Evolutionary conservation across 768 basidiomycete species (phyloP), one percentile per base, ranked within the genome.

Genomic region (Leccinum uliginosum): DNA sequence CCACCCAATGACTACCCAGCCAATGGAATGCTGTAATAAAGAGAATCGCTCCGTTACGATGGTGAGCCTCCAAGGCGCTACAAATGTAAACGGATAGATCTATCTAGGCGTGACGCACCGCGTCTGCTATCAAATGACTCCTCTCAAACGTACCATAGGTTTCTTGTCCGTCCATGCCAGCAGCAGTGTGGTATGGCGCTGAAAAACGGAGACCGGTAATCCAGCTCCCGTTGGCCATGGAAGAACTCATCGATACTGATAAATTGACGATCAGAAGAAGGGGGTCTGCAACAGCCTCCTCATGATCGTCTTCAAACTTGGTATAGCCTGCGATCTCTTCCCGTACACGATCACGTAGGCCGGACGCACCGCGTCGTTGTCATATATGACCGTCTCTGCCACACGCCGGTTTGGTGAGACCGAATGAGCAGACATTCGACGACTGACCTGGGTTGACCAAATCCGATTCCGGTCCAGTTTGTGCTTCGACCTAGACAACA

Each of bases 351-450:
- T 46, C 21, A 61, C 47, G 27, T 52, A 59, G 14, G 60, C 60
- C 1, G 54, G 59, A 52, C 59, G 60, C 51, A 56, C 59, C 17
- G 53, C 59, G 43, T 61, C 59, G 54, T 61, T 29, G 43, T 61
- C 27, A 30, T 61, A 60, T 48, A 61, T 50, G 32, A 61, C 54
- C 47, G 59, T 61, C 32, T 61, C 59, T 60, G 10, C 34, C 14
- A 1, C 43, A 21, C 14, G 4, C 15, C 2, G 10, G 24, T 26
- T 21, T 58, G 26, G 24, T 23, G 59, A 26, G 40, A 19, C 30
- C 15, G 6, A 12, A n/a, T 40, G 3, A 6, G 4, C 11, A 24
- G 17, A 30, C 7, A 17, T 17, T 32, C 30, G 30, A 32, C 6
- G 7, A 43, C 50, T 24, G 50, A 56, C 59, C 59, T 38, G 59